Evolutionary conservation across 176 grass and related monocot species (phyloP).

Genomic region (Eremochloa ophiuroides): DNA sequence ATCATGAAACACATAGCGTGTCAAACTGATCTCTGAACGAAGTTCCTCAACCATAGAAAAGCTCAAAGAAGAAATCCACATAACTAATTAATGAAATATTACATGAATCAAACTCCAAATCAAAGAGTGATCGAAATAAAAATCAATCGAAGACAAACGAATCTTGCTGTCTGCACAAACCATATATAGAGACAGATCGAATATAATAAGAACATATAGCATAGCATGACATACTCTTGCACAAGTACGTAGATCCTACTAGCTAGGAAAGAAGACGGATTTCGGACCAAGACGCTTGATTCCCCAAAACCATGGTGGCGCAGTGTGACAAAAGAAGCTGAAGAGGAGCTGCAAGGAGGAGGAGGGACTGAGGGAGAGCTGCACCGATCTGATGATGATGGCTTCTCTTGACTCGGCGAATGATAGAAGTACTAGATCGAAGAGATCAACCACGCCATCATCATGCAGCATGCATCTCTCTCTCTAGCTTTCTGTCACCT

Average conservation of each 20-base stretch:
- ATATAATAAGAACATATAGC: conserved; percentile 10
- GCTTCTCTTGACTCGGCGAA: conserved; percentile 36
- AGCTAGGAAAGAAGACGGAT: conserved; percentile 36
- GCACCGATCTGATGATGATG: conserved; percentile 52
- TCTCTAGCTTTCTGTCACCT: conserved; percentile 14
- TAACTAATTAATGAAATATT: neutral
- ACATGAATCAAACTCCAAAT: conserved; percentile 15
- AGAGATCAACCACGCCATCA: conserved; percentile 34
- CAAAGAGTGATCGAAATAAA: neutral
- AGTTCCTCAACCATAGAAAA: neutral
- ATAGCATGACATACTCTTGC: conserved; percentile 39
- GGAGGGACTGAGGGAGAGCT: neutral
- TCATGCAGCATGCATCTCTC: conserved; percentile 13
- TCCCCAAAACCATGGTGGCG: conserved; percentile 50
- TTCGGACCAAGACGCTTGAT: conserved; percentile 71
- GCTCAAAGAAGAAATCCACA: conserved; percentile 1
- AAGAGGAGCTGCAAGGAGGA: conserved; percentile 3
- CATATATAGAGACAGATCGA: neutral
- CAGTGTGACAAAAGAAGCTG: conserved; percentile 16
- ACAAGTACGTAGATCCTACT: conserved; percentile 29
- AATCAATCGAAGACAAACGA: neutral
- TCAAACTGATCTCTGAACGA: neutral
- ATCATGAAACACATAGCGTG: neutral
- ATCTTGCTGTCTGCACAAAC: conserved; percentile 7
- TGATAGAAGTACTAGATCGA: neutral